Percentiles rank a stretch among this genome's conserved stretches.
These are phyloP conservation scores for Aspergillus diversus DNA, from an alignment of 495 filamentous ascomycete genomes.

Conservation along the genomic window DNA sequence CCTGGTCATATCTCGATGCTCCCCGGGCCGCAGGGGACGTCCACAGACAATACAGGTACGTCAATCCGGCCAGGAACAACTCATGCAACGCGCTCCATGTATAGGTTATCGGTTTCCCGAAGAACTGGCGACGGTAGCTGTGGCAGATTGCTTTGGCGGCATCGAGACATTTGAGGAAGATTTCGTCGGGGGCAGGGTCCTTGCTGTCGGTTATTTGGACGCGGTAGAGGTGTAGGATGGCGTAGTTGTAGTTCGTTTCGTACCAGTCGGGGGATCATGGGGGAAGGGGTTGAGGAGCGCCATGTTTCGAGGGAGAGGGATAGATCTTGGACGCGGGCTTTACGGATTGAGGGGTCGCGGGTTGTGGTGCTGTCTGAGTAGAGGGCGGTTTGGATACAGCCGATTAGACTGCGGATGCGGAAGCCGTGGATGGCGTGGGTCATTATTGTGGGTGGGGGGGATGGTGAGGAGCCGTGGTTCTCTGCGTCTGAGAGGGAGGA, in stretches of 20 bases:
- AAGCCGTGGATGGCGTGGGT: not conserved
- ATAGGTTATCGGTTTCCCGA: not conserved
- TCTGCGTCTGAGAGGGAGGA: not conserved
- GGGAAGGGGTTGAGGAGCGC: not conserved
- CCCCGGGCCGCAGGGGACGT: not conserved
- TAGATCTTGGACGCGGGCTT: not conserved
- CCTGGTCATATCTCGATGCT: not conserved
- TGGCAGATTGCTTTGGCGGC: not conserved
- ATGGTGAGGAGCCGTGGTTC: not conserved
- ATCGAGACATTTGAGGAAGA: no score
- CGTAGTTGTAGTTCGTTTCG: not conserved
- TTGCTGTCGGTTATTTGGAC: not conserved
- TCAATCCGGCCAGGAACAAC: not conserved
- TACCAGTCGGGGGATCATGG: not conserved
- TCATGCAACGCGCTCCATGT: constrained; percentile 1
- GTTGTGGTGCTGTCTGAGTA: not conserved
- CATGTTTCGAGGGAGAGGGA: not conserved
- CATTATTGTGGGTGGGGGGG: not conserved
- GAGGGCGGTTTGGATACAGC: not conserved
- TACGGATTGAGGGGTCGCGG: not conserved
- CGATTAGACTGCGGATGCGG: not conserved
- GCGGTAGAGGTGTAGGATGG: not conserved
- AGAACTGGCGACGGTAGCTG: not conserved
- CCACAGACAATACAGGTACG: constrained; percentile 7
- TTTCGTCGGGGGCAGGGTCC: not conserved